These are phyloP conservation scores for Tetracladium setigerum DNA, from an alignment of 495 filamentous ascomycete genomes.

Conservation along the genomic window DNA sequence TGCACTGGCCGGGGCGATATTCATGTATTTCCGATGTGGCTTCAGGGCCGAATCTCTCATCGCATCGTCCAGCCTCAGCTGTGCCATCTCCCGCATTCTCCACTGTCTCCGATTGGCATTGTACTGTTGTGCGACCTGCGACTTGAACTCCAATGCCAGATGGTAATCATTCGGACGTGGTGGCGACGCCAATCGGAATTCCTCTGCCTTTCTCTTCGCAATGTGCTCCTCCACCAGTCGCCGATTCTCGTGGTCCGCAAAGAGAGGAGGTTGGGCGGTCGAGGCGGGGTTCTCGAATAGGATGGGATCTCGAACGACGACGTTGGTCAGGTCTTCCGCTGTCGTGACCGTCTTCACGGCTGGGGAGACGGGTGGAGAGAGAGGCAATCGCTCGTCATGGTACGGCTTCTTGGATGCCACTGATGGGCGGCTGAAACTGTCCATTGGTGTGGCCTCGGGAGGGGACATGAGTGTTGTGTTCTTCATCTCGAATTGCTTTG, in stretches of 20 bases:
- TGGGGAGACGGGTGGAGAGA: conserved; percentile 70
- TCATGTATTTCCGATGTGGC: conserved; percentile 35
- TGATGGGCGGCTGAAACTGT: conserved; percentile 46
- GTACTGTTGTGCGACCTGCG: conserved; percentile 52
- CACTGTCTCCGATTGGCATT: conserved; percentile 51
- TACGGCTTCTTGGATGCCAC: conserved; percentile 36
- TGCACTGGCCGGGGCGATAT: conserved; percentile 34
- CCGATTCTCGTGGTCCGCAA: conserved; percentile 42
- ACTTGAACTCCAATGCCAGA: conserved; percentile 57
- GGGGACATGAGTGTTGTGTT: conserved; percentile 67
- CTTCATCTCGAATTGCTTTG: conserved; percentile 16
- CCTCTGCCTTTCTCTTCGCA: conserved; percentile 46
- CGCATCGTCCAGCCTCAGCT: conserved; percentile 43
- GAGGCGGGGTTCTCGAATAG: conserved; percentile 47
- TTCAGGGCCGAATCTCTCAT: conserved; percentile 32
- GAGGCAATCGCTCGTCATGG: conserved; percentile 42
- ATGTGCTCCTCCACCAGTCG: conserved; percentile 60
- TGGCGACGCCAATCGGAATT: conserved; percentile 48
- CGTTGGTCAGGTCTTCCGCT: conserved; percentile 33
- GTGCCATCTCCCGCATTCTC: conserved; percentile 54
- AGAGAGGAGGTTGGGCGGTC: conserved; percentile 47
- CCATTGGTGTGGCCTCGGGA: conserved; percentile 56
- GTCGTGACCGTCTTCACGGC: conserved; percentile 38
- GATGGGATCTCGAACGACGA: conserved; percentile 47
- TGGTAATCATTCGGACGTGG: conserved; percentile 65